Conservation (phyloP, 371 early-diverging fungal species). For the Mucor plumbeus region DNA sequence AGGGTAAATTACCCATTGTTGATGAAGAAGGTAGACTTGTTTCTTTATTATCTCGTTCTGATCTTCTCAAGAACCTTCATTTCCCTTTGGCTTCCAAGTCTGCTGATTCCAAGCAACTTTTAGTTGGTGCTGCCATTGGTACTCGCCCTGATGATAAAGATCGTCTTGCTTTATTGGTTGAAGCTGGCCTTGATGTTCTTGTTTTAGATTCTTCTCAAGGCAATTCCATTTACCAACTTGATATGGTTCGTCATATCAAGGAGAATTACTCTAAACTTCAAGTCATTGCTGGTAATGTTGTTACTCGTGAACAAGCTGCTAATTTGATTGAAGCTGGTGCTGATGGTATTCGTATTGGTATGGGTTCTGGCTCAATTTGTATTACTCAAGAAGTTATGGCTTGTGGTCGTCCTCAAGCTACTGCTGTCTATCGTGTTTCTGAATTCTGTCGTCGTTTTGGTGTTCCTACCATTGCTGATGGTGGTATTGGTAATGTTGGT, state of each 20-base stretch:
- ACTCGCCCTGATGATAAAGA: conserved; percentile 89
- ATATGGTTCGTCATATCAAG: conserved; percentile 95
- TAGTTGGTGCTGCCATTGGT: conserved; percentile 92
- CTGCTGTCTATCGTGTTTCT: conserved; percentile 94
- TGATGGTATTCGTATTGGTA: conserved; percentile 94
- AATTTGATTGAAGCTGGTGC: conserved; percentile 93
- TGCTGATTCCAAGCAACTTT: conserved; percentile 82
- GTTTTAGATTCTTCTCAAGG: conserved; percentile 96
- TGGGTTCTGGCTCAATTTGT: conserved; percentile 98
- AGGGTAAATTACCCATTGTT: conserved; percentile 96
- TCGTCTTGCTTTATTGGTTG: conserved; percentile 84
- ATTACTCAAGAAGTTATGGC: conserved; percentile 99
- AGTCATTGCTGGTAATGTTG: conserved; percentile 96
- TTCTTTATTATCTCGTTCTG: conserved; percentile 90
- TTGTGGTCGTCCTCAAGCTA: conserved; percentile 96
- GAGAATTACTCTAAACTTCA: conserved; percentile 77
- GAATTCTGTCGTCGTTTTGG: conserved; percentile 91
- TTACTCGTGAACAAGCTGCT: conserved; percentile 94
- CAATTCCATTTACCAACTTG: conserved; percentile 91
- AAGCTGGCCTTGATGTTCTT: conserved; percentile 94
- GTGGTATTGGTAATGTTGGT: conserved; percentile 95
- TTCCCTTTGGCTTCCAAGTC: conserved; percentile 91
- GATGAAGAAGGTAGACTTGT: conserved; percentile 81
- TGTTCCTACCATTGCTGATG: conserved; percentile 96
- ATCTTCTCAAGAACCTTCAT: conserved; percentile 94